Evolutionary conservation across 2,329 filamentous ascomycete species (phyloP), one percentile per base, ranked within the genome.

Genomic region (Phialophora verrucosa): DNA sequence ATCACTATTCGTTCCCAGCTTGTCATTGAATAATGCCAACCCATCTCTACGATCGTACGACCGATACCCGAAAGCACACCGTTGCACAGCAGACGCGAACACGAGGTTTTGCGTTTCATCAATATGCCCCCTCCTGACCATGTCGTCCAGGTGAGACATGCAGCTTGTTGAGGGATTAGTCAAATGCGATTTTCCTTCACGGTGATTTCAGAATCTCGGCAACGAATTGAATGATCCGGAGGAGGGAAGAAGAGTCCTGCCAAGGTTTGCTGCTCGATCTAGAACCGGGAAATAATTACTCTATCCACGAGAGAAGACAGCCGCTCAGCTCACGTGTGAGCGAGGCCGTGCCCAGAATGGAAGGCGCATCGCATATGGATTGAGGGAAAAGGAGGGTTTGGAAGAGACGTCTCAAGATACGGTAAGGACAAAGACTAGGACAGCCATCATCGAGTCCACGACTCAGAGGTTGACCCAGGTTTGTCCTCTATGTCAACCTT

Each of bases 21-120:
- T 51, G 20, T 29, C 12, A 17, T 27, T 51, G 49, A 25, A 25
- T 51, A 51, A 51, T 51, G 49, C 49, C 49, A 51, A 51, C 7
- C 14, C 49, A 3, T 25, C 20, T 7, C 20, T 27, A 2, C n/a
- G 25, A 50, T 12, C 25, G 8, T 11, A 7, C 4, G 20, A 51
- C 20, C 20, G 23, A 23, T 27, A 51, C 14, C 49, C 49, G 49
- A 51, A 51, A 51, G 12, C 49, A 14, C 20, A 23, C 1, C 20
- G 49, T 10, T 10, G 23, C 49, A 27, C 20, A 25, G 20, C 49
- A 51, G 25, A 51, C 23, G 7, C 23, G 49, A 27, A 12, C 23
- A 51, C 49, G 49, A 23, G 25, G 20, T 7, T 44, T 20, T 27
- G 49, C 14, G 20, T 27, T 8, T 23, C 10, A 51, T 2, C 49